A percentile compares a stretch with the other conserved stretches of the same genome.
These are phyloP conservation scores for Cucurbita ficifolia DNA, from an alignment of 306 rosid species.

Conservation along the genomic window DNA sequence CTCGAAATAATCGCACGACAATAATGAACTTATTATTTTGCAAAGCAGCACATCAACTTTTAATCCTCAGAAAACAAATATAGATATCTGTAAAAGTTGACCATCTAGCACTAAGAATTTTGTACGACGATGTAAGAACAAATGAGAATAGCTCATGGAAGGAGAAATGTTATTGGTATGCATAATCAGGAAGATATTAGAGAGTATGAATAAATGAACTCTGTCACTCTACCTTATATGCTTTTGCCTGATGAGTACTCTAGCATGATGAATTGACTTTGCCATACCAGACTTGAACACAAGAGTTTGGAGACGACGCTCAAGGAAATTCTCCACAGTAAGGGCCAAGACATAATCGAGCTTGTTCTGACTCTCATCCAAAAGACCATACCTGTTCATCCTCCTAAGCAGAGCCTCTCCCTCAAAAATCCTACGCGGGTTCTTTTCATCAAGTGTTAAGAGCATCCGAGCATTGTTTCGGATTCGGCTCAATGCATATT, in stretches of 20 bases:
- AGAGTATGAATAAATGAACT: not conserved
- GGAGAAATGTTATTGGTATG: not conserved
- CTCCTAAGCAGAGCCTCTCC: conserved; percentile 3
- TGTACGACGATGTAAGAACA: not conserved
- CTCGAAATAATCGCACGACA: not conserved
- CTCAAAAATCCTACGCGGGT: conserved; percentile 1
- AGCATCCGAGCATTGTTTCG: conserved; percentile 1
- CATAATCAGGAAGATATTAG: not conserved
- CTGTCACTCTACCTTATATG: not conserved
- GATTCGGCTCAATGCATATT: conserved; percentile 1
- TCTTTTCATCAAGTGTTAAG: not conserved
- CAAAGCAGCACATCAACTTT: not conserved
- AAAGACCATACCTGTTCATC: not conserved
- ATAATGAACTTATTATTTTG: not conserved
- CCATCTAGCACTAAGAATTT: not conserved
- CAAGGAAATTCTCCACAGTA: conserved; percentile 6
- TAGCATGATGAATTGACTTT: conserved; percentile 1
- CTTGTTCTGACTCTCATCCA: conserved; percentile 5
- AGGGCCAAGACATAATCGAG: conserved; percentile 4
- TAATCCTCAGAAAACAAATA: not conserved
- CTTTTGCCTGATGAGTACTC: conserved; percentile 4
- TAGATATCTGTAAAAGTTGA: not conserved
- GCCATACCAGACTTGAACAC: conserved; percentile 6
- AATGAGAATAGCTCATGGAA: not conserved
- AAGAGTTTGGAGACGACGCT: not conserved